phyloP scores from a whole-genome alignment of 352 stramenopile genomes.

The Blastocystis hominis region DNA sequence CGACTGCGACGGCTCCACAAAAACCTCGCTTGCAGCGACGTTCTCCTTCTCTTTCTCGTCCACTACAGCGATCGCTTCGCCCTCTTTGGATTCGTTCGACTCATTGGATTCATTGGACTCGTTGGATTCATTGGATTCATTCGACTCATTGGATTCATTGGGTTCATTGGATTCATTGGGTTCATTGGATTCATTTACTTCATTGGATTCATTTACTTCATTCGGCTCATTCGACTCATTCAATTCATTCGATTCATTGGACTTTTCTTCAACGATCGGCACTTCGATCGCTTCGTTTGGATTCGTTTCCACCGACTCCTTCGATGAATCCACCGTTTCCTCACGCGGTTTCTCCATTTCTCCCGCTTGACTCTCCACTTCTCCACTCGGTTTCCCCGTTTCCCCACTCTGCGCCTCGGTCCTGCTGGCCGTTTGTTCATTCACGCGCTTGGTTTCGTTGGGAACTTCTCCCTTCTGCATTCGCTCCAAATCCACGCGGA shows the following conservation, averaged over 20 bases:
- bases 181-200: not conserved
- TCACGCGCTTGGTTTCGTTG: not conserved
- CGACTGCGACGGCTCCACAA: too few relatives aligned
- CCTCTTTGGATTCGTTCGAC: not conserved
- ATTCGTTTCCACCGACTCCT: not conserved
- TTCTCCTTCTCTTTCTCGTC: not conserved
- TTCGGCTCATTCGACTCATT: not conserved
- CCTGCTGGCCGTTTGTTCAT: not conserved
- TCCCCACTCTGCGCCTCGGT: not conserved
- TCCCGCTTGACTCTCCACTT: too few relatives aligned
- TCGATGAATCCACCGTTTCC: not conserved
- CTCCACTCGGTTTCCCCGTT: too few relatives aligned
- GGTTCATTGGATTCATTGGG: not conserved
- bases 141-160: not conserved
- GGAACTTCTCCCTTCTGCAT: not conserved
- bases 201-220: not conserved
- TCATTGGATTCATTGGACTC: not conserved
- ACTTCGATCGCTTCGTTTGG: not conserved
- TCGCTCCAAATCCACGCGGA: slow-evolving; percentile 12
- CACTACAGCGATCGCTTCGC: not conserved
- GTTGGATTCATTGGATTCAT: not conserved
- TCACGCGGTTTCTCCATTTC: not conserved
- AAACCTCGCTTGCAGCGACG: not conserved
- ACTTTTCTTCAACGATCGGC: not conserved
- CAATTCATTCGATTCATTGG: not conserved